These are phyloP conservation scores for Bremia lactucae DNA, from an alignment of 352 stramenopile genomes.

Conservation along the genomic window DNA sequence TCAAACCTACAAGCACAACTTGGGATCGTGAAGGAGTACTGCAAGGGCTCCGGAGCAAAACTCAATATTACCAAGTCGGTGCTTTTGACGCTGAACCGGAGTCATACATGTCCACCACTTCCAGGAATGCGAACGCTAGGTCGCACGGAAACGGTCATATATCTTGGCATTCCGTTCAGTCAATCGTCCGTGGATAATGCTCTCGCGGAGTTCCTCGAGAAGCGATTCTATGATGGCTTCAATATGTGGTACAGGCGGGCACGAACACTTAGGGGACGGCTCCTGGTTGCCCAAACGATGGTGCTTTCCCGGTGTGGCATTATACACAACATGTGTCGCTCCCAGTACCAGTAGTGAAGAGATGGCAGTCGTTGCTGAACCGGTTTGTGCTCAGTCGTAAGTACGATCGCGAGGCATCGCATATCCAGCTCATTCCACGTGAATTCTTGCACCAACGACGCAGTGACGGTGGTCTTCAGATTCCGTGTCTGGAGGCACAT, in stretches of 20 bases:
- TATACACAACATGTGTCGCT: neutral
- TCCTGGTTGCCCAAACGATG: neutral
- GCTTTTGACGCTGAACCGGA: neutral
- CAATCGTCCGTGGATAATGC: neutral
- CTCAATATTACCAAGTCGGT: neutral
- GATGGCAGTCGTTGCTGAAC: neutral
- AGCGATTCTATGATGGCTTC: neutral
- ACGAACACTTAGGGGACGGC: neutral
- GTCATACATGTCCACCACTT: no score
- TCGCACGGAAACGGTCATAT: neutral
- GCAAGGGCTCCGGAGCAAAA: neutral
- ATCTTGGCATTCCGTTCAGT: neutral
- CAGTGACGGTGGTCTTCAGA: neutral
- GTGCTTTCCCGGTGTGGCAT: neutral
- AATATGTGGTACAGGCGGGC: neutral
- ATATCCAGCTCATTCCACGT: neutral
- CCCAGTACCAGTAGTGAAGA: neutral
- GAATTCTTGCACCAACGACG: neutral
- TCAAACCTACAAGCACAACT: neutral
- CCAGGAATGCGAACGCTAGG: neutral
- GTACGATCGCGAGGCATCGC: neutral
- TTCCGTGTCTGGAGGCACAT: no score
- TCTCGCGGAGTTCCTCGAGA: neutral
- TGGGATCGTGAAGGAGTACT: neutral
- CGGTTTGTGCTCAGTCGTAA: neutral